These are phyloP conservation scores for Boletus smithii DNA, from an alignment of 1,284 basidiomycete genomes.

Conservation along the genomic window DNA sequence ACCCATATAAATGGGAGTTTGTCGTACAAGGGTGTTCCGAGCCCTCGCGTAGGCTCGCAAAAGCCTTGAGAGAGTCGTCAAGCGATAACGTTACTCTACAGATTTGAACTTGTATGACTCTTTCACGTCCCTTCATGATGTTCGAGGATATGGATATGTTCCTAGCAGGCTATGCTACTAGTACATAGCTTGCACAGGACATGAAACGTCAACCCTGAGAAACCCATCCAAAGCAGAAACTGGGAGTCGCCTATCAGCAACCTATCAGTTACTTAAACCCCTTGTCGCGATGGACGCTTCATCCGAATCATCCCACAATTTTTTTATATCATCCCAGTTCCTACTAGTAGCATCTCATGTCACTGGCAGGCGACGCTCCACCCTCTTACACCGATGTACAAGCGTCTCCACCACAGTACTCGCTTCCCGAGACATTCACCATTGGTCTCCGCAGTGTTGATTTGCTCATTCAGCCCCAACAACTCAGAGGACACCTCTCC, in stretches of 20 bases:
- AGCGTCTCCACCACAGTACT: constrained; percentile 12
- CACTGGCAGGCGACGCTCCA: not conserved
- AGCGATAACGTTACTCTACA: no score
- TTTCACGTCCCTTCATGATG: no score
- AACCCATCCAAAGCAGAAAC: not conserved
- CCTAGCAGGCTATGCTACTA: no score
- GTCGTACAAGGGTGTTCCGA: no score
- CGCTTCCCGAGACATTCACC: constrained; percentile 17
- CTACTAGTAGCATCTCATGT: not conserved
- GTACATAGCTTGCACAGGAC: not conserved
- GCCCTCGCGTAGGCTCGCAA: no score
- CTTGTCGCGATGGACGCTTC: not conserved
- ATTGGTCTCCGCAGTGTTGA: constrained; percentile 12
- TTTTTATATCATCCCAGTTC: no score
- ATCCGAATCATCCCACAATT: no score
- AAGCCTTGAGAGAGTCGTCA: no score
- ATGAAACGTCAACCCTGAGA: not conserved
- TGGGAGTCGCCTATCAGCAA: no score
- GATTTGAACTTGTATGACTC: no score
- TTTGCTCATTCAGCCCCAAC: constrained; percentile 17
- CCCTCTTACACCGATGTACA: not conserved
- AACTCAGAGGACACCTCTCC: constrained; percentile 26
- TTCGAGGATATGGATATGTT: no score
- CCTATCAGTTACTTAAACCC: not conserved
- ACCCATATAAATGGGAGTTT: no score